These are phyloP conservation scores for Skeletonema potamos DNA, from an alignment of 108 stramenopile species.

Conservation along the genomic window DNA sequence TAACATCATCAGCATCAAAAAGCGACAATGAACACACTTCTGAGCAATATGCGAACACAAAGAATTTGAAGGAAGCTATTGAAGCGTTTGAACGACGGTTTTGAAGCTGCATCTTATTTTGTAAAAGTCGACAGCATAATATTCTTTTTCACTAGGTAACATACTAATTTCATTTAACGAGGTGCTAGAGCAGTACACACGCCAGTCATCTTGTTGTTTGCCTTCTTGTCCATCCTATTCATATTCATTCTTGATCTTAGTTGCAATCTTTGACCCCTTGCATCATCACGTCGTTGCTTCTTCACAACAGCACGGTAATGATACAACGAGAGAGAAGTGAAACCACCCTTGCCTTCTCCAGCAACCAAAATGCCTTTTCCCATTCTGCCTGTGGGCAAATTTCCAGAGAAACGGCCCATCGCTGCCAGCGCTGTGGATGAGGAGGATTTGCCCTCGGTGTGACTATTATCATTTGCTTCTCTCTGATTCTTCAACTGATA, in stretches of 20 bases:
- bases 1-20: background rate
- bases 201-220: conserved; percentile 77
- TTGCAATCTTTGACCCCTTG: conserved; percentile 54
- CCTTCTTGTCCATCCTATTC: conserved; percentile 90
- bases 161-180: conserved; percentile 36
- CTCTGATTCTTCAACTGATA: conserved; percentile 20
- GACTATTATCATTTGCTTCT: conserved; percentile 3
- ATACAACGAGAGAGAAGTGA: conserved; percentile 82
- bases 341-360: conserved; percentile 44
- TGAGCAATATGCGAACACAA: background rate
- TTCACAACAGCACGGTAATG: conserved; percentile 79
- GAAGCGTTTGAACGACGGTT: background rate
- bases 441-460: conserved; percentile 7
- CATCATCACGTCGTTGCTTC: conserved; percentile 76
- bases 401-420: conserved; percentile 8
- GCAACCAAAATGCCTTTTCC: conserved; percentile 71
- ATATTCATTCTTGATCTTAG: conserved; percentile 59
- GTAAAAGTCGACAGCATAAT: no score
- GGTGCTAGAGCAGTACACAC: conserved; percentile 76
- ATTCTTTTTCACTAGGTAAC: no score
- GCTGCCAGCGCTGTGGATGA: background rate
- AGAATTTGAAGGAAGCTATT: background rate
- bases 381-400: conserved; percentile 34
- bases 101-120: background rate
- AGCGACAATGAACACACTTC: background rate